Base-by-base conservation (phyloP, 495 filamentous ascomycete genomes). In the Aspergillus cristatus region DNA sequence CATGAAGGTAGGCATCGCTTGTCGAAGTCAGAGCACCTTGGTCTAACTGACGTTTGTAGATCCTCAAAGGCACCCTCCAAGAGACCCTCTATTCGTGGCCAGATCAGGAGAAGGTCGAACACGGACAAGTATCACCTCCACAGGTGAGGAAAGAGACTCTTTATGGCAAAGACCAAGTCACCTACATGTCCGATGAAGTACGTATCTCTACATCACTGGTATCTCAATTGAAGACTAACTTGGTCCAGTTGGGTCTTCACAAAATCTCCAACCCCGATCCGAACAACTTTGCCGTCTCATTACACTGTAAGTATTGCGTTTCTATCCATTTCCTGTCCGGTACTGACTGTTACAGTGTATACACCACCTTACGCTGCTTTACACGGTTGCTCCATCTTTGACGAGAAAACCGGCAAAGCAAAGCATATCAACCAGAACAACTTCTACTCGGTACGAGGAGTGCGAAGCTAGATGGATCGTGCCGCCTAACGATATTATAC, bases 301-400 rank as follows among this genome's bases (percentile, higher is more conserved):
- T 96, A 31, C 89, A 96, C 63, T 57, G 81, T 84, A 71, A 54
- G 81, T 73, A 18, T 25, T 18, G 26, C 18, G 22, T 18, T 6
- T 38, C 16, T 28, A 6, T 39, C 24, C 1, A 10, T 22, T 42
- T 36, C 17, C 41, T 41, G 16, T 37, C 20, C 24, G 29, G 30
- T 17, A 25, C 30, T 20, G 6, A 24, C 8, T 24, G 10, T 8
- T 38, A 37, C 44, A 86, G 81, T 95, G 31, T 94, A 94, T 52
- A 93, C 87, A 1, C 89, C 89, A 30, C 88, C 89, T 5, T 90
- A 93, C 49, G 86, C 87, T 3, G 82, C 82, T 11, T 75, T 63
- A 28, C 65, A 77, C 40, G 86, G 86, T 1, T 88, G 82, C 51
- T 67, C 78, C 41, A 72, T 84, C 48, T 94, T 81, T 58, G 72